These are phyloP conservation scores for Batrachochytrium dendrobatidis DNA, from an alignment of 371 early-diverging fungal species.

Conservation along the genomic window DNA sequence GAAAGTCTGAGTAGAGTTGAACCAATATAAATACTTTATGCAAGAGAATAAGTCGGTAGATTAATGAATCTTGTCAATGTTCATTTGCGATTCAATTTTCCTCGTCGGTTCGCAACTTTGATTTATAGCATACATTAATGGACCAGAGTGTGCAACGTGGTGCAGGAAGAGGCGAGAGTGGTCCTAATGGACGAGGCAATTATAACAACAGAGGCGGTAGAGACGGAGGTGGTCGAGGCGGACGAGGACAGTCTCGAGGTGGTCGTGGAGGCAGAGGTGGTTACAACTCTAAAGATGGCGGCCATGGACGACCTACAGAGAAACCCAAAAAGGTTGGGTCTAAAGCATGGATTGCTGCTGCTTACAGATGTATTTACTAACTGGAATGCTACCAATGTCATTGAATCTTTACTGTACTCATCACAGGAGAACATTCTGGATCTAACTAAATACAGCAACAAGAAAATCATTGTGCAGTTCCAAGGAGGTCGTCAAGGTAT, in stretches of 20 bases:
- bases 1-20: too few relatives aligned
- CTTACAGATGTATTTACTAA: background rate
- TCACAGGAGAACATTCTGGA: slow-evolving; percentile 82
- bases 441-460: slow-evolving; percentile 85
- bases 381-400: too few relatives aligned
- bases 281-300: background rate
- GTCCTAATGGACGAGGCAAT: background rate
- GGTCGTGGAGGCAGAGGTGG: slow-evolving; percentile 13
- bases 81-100: too few relatives aligned
- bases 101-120: too few relatives aligned
- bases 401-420: too few relatives aligned
- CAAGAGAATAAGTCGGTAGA: too few relatives aligned
- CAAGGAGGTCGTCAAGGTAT: slow-evolving; percentile 94
- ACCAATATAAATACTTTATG: too few relatives aligned
- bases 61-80: too few relatives aligned
- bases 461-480: slow-evolving; percentile 84
- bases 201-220: slow-evolving; percentile 1
- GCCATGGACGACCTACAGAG: slow-evolving; percentile 9
- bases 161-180: too few relatives aligned
- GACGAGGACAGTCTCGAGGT: slow-evolving; percentile 16
- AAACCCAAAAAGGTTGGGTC: slow-evolving; percentile 11
- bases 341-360: background rate
- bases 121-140: too few relatives aligned
- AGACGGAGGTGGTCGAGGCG: slow-evolving; percentile 14
- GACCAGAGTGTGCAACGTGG: too few relatives aligned